phyloP scores from a whole-genome alignment of 139 green algal species.

The Spirogloea muscicola region DNA sequence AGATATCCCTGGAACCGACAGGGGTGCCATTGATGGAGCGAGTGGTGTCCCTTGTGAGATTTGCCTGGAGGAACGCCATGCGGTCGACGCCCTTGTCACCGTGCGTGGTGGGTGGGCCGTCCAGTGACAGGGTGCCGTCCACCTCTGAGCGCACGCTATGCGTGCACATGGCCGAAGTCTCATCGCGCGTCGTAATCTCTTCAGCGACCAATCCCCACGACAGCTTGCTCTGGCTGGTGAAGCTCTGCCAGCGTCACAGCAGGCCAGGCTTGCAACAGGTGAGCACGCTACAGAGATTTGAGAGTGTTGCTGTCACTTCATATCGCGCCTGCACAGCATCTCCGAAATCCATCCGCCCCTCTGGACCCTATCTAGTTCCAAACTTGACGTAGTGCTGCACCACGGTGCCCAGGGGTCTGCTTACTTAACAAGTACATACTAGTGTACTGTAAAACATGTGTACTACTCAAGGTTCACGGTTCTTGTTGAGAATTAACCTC shows the following conservation, averaged over 20 bases:
- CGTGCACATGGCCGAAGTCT: slow-evolving; percentile 56
- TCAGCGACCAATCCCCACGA: slow-evolving; percentile 69
- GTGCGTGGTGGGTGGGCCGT: slow-evolving; percentile 84
- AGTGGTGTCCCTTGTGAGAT: slow-evolving; percentile 73
- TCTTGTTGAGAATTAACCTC: too few relatives aligned
- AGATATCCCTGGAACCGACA: slow-evolving; percentile 68
- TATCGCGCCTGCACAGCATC: neutral
- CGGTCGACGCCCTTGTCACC: slow-evolving; percentile 71
- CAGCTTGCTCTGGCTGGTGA: slow-evolving; percentile 51
- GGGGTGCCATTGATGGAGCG: slow-evolving; percentile 66
- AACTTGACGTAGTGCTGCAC: neutral
- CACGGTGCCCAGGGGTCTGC: neutral
- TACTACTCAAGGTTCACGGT: too few relatives aligned
- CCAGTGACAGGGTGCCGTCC: slow-evolving; percentile 37
- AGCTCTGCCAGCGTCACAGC: slow-evolving; percentile 27
- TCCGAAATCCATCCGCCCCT: neutral
- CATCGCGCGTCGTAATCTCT: slow-evolving; percentile 69
- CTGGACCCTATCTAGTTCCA: neutral
- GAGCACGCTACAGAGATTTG: too few relatives aligned
- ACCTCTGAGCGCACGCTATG: slow-evolving; percentile 25
- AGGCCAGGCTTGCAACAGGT: too few relatives aligned
- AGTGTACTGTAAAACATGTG: neutral
- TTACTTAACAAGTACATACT: neutral
- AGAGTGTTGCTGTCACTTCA: too few relatives aligned
- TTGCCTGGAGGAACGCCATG: slow-evolving; percentile 59